Percentiles rank a stretch among this genome's conserved stretches.
Evolutionary conservation across 169 alveolate genomes (phyloP).

Genomic region (Plasmodium billcollinsi): DNA sequence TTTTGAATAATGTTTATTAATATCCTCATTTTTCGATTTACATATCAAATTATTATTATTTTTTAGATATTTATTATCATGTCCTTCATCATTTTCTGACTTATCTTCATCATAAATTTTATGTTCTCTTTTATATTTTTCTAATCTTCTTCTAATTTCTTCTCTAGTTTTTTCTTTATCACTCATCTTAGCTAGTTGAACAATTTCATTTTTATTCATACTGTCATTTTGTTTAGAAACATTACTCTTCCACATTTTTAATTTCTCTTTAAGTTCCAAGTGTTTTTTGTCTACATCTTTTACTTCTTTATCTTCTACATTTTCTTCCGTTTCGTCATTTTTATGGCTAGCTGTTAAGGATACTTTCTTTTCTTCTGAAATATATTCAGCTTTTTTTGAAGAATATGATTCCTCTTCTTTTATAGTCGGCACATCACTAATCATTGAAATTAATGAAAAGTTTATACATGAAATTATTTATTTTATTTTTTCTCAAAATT

Average conservation of each 20-base stretch:
- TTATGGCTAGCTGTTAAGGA: background rate
- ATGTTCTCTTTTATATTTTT: slow-evolving; percentile 58
- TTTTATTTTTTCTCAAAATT: too few relatives aligned
- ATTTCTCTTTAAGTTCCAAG: slow-evolving; percentile 62
- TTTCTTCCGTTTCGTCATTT: background rate
- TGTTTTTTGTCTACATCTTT: slow-evolving; percentile 29
- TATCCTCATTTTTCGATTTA: background rate
- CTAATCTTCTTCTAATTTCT: slow-evolving; percentile 33
- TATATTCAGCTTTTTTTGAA: background rate
- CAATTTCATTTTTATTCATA: background rate
- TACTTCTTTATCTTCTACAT: slow-evolving; percentile 22
- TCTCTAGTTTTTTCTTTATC: slow-evolving; percentile 37
- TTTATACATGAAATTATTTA: too few relatives aligned
- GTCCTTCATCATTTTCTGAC: background rate
- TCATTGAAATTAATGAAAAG: background rate
- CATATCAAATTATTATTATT: background rate
- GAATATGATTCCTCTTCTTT: slow-evolving; percentile 8
- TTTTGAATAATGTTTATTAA: background rate
- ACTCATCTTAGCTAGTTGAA: background rate
- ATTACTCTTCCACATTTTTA: slow-evolving; percentile 18
- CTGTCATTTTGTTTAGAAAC: background rate
- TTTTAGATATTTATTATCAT: background rate
- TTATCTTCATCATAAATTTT: slow-evolving; percentile 13
- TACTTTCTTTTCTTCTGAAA: background rate
- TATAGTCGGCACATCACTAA: background rate